Evolutionary conservation across 2,329 filamentous ascomycete genomes (phyloP), one percentile per base, ranked within the genome.

Genomic region (Xylaria sp.): DNA sequence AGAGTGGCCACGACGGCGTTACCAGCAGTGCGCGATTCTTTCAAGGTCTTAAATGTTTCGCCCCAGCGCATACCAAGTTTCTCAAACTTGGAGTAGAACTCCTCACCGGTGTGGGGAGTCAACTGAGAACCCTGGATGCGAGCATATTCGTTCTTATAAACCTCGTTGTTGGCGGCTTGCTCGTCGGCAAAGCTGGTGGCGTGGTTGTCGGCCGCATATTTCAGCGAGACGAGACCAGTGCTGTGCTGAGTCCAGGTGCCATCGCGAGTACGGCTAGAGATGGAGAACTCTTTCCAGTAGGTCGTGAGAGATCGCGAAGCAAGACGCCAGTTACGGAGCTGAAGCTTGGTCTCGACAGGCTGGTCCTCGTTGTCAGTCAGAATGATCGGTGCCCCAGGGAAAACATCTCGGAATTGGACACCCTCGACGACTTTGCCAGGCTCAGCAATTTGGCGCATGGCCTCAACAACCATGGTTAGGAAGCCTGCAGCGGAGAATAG

Each of bases 401-500:
- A 76, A 33, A 80, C 71, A 43, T 80, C 75, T n/a, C 77, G 76
- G 18, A 80, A 73, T 41, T 75, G 74, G 43, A 78, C 74, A n/a
- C 77, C 78, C 39, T 71, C 66, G 12, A 80, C 70, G 3, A 68
- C 65, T 39, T 75, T 76, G 25, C 66, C 71, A 1, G 72, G 69
- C 69, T 71, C 75, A 25, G 75, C 72, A 52, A 73, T 76, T 65
- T 79, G 74, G n/a, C 74, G 73, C 48, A 78, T 73, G 0, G 79
- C 81, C 58, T 82, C 79, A 1, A 80, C 75, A 5, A 79, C 78
- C 79, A 81, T 80, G 18, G 76, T 73, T 1, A 82, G 54, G 60
- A 78, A 80, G 1, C 78, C 78, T 1, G 82, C 80, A n/a, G 81
- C 83, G 41, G 85, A 83, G 62, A 84, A 85, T 64, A 86, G 80